These are phyloP conservation scores for Dryadomyces quercus-mongolicae DNA, from an alignment of 2,329 filamentous ascomycete genomes.

Conservation along the genomic window DNA sequence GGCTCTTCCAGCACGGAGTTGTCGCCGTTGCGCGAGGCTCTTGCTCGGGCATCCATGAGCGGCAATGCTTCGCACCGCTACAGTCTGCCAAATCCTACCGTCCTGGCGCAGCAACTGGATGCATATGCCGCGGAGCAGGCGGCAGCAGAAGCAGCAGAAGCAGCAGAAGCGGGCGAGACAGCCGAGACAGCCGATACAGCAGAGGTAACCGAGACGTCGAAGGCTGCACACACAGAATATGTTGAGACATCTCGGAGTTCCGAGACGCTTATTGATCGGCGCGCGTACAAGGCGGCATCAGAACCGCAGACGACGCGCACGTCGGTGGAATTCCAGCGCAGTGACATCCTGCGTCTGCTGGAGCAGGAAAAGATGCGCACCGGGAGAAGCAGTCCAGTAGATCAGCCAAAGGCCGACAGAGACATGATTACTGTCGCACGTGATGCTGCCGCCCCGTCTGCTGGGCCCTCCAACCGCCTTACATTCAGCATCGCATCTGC, in stretches of 20 bases:
- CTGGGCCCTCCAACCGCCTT: background rate
- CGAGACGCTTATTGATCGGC: background rate
- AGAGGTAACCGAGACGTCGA: background rate
- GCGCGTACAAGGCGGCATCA: background rate
- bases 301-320: background rate
- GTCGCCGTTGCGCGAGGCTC: conserved; percentile 11
- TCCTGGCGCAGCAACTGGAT: conserved; percentile 6
- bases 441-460: background rate
- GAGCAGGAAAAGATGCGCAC: background rate
- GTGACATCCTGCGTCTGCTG: background rate
- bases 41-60: conserved; percentile 8
- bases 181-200: background rate
- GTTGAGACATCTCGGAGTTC: background rate
- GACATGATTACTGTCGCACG: background rate
- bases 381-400: background rate
- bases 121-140: conserved; percentile 3
- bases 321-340: background rate
- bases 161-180: background rate
- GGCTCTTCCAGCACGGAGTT: conserved; percentile 3
- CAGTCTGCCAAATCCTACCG: conserved; percentile 11
- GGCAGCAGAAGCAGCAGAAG: background rate
- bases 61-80: conserved; percentile 5
- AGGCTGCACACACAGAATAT: background rate
- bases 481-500: background rate
- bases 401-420: background rate